Evolutionary conservation across 768 basidiomycete species (phyloP).

Genomic region (Pulveroboletus sp.): DNA sequence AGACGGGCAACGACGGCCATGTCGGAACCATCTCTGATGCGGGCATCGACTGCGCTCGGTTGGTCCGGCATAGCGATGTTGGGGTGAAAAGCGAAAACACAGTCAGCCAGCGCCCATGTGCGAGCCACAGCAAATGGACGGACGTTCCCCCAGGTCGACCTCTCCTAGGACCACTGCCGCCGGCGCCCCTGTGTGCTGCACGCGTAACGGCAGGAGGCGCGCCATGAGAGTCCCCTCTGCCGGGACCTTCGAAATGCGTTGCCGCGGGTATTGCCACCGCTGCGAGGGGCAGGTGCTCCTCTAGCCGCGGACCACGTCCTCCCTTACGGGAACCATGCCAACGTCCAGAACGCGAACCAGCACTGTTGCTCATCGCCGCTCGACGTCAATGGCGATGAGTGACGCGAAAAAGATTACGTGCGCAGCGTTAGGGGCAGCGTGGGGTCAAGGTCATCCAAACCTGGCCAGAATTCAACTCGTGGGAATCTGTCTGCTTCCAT

Average conservation of each 20-base stretch:
- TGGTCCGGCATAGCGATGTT: conserved; percentile 31
- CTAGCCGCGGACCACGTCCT: background rate
- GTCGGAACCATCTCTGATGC: conserved; percentile 40
- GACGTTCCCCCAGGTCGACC: conserved; percentile 18
- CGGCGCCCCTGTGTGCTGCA: conserved; percentile 24
- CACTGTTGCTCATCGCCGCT: conserved; percentile 4
- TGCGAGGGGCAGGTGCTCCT: background rate
- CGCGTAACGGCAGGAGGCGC: background rate
- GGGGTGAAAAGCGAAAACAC: background rate
- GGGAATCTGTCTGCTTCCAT: background rate
- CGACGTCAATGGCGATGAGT: background rate
- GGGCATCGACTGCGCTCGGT: conserved; percentile 49
- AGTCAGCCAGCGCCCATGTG: background rate
- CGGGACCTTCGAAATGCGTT: background rate
- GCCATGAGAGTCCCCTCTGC: conserved; percentile 8
- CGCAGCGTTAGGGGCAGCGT: too few species aligned
- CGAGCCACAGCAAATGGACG: conserved; percentile 5
- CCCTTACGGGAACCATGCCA: conserved; percentile 23
- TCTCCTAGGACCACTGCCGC: conserved; percentile 3
- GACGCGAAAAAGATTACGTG: too few species aligned
- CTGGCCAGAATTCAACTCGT: too few species aligned
- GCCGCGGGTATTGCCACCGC: conserved; percentile 4
- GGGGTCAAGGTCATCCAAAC: too few species aligned
- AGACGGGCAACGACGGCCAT: conserved; percentile 33
- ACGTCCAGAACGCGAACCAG: background rate